Conservation (phyloP, 192 early-diverging fungal genomes). For the Umbelopsis ramanniana region DNA sequence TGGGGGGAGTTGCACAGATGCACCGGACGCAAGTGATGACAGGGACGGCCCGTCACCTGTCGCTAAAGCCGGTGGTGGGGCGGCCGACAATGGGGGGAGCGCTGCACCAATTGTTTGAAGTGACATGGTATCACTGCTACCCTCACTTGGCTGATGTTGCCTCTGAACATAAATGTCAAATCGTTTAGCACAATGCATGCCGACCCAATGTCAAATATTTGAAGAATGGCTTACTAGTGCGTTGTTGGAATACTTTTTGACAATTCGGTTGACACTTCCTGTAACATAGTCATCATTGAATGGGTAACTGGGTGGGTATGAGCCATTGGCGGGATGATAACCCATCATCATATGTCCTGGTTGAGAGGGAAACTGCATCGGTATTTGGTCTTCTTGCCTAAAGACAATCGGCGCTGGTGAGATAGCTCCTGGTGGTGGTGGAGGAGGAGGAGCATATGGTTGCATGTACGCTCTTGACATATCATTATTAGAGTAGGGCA, state of each 20-base stretch:
- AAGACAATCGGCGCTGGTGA: background rate
- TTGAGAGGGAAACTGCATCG: background rate
- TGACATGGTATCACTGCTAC: constrained; percentile 1
- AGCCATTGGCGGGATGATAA: constrained; percentile 6
- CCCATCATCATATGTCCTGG: constrained; percentile 8
- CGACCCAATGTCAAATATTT: background rate
- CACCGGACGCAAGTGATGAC: constrained; percentile 28
- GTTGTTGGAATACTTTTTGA: constrained; percentile 15
- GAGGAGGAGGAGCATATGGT: constrained; percentile 4
- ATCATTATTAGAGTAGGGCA: constrained; percentile 7
- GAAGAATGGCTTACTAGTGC: background rate
- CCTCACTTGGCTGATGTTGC: constrained; percentile 5
- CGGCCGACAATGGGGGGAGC: background rate
- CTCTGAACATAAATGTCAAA: background rate
- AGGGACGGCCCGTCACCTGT: constrained; percentile 23
- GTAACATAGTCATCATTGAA: constrained; percentile 13
- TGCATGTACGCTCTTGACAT: constrained; percentile 10
- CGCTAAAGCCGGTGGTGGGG: background rate
- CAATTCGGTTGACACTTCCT: constrained; percentile 15
- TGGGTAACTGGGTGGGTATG: constrained; percentile 4
- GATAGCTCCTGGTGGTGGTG: background rate
- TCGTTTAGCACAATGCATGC: background rate
- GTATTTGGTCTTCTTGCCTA: background rate
- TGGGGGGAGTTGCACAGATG: constrained; percentile 26
- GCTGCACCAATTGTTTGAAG: background rate